Evolutionary conservation across 108 stramenopile species (phyloP).

Genomic region (Hondaea fermentalgiana): DNA sequence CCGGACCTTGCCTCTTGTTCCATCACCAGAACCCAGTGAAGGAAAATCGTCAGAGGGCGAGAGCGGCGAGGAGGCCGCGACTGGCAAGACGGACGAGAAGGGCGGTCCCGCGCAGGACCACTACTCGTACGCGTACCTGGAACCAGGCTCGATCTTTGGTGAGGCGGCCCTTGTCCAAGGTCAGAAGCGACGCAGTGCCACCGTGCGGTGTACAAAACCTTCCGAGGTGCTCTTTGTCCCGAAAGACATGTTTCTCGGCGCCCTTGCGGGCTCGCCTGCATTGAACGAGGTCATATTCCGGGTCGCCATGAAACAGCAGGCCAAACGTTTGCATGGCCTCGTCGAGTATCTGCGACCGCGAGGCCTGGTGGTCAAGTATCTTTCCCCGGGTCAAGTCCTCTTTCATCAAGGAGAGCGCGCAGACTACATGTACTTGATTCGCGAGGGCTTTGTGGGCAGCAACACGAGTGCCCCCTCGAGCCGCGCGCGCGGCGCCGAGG

Average conservation of each 20-base stretch:
- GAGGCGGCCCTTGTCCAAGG: neutral
- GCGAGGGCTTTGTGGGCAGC: neutral
- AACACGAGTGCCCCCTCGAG: constrained; percentile 6
- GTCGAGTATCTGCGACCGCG: neutral
- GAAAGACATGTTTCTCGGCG: neutral
- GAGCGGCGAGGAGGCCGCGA: no score
- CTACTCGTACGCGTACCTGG: neutral
- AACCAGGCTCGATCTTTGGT: neutral
- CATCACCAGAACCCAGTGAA: no score
- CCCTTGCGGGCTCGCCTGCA: neutral
- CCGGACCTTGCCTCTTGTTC: no score
- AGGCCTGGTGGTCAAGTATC: neutral
- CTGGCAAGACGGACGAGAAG: neutral
- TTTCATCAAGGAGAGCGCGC: neutral
- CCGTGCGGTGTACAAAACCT: constrained; percentile 3
- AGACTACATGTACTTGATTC: neutral
- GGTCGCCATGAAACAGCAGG: constrained; percentile 13
- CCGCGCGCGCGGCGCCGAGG: neutral
- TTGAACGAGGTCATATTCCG: neutral
- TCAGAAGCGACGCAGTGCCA: neutral
- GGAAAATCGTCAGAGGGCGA: no score
- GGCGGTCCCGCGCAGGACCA: neutral
- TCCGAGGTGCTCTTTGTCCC: constrained; percentile 12
- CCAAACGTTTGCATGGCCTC: neutral
- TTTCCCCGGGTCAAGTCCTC: constrained; percentile 6